phyloP scores from a whole-genome alignment of 306 rosid species.

The Lathyrus aphaca region DNA sequence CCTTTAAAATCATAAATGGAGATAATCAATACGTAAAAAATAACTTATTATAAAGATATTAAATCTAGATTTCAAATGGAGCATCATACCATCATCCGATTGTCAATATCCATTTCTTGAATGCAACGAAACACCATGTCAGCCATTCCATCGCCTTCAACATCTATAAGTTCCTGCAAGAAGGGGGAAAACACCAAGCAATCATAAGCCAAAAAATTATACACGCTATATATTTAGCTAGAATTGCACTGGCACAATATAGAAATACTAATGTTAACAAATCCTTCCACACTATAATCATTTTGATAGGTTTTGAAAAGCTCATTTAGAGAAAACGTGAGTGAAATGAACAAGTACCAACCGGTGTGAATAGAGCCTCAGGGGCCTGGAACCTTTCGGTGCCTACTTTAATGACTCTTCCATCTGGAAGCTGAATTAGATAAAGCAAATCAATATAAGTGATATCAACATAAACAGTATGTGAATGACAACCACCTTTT shows the following conservation, averaged over 20 bases:
- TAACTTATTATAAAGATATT: conserved; percentile 10
- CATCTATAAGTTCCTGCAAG: conserved; percentile 91
- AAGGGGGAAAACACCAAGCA: conserved; percentile 27
- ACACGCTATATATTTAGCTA: conserved; percentile 16
- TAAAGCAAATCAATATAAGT: conserved; percentile 28
- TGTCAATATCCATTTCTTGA: conserved; percentile 99
- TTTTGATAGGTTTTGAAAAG: conserved; percentile 17
- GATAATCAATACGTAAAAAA: conserved; percentile 5
- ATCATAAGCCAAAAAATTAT: conserved; percentile 28
- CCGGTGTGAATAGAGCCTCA: conserved; percentile 98
- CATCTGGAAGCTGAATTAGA: conserved; percentile 91
- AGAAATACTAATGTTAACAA: conserved; percentile 1
- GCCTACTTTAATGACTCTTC: conserved; percentile 98
- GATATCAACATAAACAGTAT: conserved; percentile 28
- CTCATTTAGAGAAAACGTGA: conserved; percentile 15
- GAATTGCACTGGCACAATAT: conserved; percentile 19
- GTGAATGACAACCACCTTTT: conserved; percentile 6
- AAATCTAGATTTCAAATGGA: conserved; percentile 32
- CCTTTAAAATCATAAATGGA: conserved; percentile 32
- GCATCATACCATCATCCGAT: conserved; percentile 85
- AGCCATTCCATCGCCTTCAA: conserved; percentile 99
- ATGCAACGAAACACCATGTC: conserved; percentile 99
- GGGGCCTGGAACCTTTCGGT: conserved; percentile 99
- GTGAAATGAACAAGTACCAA: conserved; percentile 48
- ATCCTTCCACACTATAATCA: conserved; percentile 4